A percentile compares a stretch with the other conserved stretches of the same genome.
phyloP scores from a whole-genome alignment of 352 stramenopile genomes.

The Phytophthora capsici region DNA sequence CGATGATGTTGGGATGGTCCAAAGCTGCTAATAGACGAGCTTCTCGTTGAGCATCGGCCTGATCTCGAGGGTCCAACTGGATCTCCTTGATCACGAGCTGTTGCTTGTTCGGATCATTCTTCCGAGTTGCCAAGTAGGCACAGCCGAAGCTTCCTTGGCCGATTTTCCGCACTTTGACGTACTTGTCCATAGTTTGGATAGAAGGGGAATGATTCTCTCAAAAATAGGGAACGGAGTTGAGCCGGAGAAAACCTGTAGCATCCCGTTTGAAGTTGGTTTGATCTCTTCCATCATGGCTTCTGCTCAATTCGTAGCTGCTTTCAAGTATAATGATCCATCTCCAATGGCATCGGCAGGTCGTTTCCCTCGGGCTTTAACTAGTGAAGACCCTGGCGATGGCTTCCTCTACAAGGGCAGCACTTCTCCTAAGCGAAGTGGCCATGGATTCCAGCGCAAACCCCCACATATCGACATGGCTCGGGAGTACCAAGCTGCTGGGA shows the following conservation, averaged over 20 bases:
- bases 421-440: background rate
- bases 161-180: conserved; percentile 80
- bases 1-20: conserved; percentile 87
- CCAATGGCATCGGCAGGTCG: conserved; percentile 15
- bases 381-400: conserved; percentile 47
- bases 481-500: conserved; percentile 51
- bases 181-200: conserved; percentile 66
- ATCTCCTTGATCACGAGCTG: conserved; percentile 83
- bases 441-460: conserved; percentile 61
- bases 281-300: conserved; percentile 14
- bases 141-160: conserved; percentile 75
- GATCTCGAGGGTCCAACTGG: conserved; percentile 70
- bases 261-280: conserved; percentile 15
- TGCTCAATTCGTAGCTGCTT: conserved; percentile 4
- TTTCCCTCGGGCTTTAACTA: conserved; percentile 23
- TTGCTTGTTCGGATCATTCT: conserved; percentile 32
- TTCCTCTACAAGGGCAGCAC: conserved; percentile 51
- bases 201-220: conserved; percentile 7
- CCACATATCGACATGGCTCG: conserved; percentile 56
- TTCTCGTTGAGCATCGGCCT: conserved; percentile 63
- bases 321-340: conserved; percentile 21
- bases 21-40: conserved; percentile 71
- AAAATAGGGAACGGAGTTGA: conserved; percentile 31
- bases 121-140: conserved; percentile 69
- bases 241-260: conserved; percentile 11